Evolutionary conservation across 768 basidiomycete species (phyloP).

Genomic region (Tylopilus felleus): DNA sequence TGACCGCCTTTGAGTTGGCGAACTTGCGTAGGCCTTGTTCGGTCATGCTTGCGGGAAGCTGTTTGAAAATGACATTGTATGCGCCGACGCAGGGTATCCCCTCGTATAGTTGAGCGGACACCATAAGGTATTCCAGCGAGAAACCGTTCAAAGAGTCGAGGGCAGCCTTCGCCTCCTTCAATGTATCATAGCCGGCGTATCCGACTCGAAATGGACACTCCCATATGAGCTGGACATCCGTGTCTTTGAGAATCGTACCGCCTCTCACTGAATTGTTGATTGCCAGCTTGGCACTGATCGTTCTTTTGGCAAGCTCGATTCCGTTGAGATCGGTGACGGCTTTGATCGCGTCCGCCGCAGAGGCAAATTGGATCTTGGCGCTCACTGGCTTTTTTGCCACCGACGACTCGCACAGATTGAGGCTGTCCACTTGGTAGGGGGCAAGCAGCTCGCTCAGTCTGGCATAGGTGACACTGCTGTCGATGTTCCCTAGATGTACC

Average conservation of each 20-base stretch:
- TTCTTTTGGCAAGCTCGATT: constrained; percentile 33
- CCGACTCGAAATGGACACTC: constrained; percentile 53
- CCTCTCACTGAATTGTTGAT: constrained; percentile 37
- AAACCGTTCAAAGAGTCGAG: constrained; percentile 40
- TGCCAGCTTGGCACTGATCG: constrained; percentile 45
- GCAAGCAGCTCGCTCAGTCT: constrained; percentile 39
- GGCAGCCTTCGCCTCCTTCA: constrained; percentile 47
- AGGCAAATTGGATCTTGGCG: constrained; percentile 47
- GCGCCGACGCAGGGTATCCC: constrained; percentile 57
- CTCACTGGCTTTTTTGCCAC: constrained; percentile 18
- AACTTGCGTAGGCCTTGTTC: constrained; percentile 44
- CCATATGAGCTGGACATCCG: constrained; percentile 56
- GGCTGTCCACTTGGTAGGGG: constrained; percentile 40
- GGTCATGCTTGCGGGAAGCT: constrained; percentile 46
- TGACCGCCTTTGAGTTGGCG: constrained; percentile 45
- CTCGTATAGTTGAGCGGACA: constrained; percentile 49
- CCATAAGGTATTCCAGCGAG: constrained; percentile 37
- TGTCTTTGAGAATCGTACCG: constrained; percentile 46
- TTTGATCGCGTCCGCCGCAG: constrained; percentile 46
- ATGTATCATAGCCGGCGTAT: constrained; percentile 59
- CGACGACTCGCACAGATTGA: constrained; percentile 33
- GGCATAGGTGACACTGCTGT: constrained; percentile 30
- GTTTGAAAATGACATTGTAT: constrained; percentile 58
- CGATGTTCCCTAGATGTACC: constrained; percentile 53
- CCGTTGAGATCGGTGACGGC: constrained; percentile 54